These are phyloP conservation scores for Gyromitra esculenta DNA, from an alignment of 2,329 filamentous ascomycete species.

Conservation along the genomic window DNA sequence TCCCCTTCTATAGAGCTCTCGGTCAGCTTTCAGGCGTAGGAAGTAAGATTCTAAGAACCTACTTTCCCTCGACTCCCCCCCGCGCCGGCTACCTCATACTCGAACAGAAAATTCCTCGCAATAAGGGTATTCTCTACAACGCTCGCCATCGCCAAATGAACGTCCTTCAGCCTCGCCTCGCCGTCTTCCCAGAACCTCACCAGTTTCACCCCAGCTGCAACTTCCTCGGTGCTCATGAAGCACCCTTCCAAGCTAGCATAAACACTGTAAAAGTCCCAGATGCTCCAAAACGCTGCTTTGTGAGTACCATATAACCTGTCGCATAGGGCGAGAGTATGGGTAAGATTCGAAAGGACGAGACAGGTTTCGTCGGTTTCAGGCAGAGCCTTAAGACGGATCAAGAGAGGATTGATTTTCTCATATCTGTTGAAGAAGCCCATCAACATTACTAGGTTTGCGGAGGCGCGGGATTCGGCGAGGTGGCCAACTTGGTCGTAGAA, in stretches of 20 bases:
- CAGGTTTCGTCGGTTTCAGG: conserved; percentile 1
- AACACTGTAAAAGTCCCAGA: background rate
- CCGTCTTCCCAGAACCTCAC: conserved; percentile 5
- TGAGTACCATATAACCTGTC: background rate
- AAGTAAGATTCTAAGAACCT: background rate
- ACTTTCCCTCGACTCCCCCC: background rate
- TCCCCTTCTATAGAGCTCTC: background rate
- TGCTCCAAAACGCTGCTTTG: background rate
- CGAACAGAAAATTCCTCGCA: background rate
- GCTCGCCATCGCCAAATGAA: background rate
- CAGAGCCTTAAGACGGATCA: background rate
- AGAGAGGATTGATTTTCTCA: background rate
- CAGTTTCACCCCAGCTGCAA: background rate
- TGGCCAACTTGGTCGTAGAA: conserved; percentile 4
- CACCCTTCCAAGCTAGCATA: background rate
- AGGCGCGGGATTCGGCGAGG: background rate
- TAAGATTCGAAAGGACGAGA: background rate
- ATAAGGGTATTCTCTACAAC: background rate
- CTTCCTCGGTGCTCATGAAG: background rate
- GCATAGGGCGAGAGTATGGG: background rate
- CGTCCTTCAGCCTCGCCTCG: conserved; percentile 6
- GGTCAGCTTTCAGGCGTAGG: background rate
- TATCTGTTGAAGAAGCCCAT: background rate
- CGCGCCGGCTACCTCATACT: background rate
- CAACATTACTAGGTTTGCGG: background rate